Evolutionary conservation across 805 yeast genomes (phyloP).

Genomic region (Candida lessepsii): DNA sequence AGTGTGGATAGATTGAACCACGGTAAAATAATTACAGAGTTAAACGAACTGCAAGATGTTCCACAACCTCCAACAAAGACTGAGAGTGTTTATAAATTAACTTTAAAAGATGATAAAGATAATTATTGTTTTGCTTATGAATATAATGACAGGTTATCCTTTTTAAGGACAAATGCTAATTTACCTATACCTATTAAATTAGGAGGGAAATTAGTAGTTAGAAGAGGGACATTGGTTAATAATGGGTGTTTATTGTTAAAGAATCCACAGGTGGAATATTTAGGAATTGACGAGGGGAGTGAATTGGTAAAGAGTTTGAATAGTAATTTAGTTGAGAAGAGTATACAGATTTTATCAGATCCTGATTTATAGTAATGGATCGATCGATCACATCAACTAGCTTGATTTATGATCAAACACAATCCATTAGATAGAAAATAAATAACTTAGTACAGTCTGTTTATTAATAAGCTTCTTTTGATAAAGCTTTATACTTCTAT

Average conservation of each 20-base stretch:
- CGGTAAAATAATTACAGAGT: constrained; percentile 44
- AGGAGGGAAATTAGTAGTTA: constrained; percentile 59
- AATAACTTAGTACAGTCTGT: too few species aligned
- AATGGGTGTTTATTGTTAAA: constrained; percentile 47
- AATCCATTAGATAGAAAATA: too few species aligned
- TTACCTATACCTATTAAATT: constrained; percentile 43
- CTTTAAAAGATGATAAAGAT: constrained; percentile 54
- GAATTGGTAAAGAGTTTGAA: constrained; percentile 29
- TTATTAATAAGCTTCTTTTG: too few species aligned
- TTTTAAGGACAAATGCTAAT: constrained; percentile 35
- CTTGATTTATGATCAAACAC: too few species aligned
- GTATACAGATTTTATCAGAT: constrained; percentile 36
- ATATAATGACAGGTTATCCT: constrained; percentile 45
- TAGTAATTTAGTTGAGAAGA: constrained; percentile 34
- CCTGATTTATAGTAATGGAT: constrained; percentile 17
- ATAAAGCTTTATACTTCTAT: too few species aligned
- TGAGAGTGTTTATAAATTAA: constrained; percentile 44
- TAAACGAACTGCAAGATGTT: constrained; percentile 44
- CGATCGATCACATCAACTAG: too few species aligned
- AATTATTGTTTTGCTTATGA: constrained; percentile 59
- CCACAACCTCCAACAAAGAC: neutral
- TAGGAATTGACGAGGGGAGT: constrained; percentile 26
- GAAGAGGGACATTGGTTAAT: constrained; percentile 44
- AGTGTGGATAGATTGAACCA: constrained; percentile 53
- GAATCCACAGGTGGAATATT: constrained; percentile 29